Evolutionary conservation across 2,329 filamentous ascomycete species (phyloP), one percentile per base, ranked within the genome.

Genomic region (Colletotrichum musae): DNA sequence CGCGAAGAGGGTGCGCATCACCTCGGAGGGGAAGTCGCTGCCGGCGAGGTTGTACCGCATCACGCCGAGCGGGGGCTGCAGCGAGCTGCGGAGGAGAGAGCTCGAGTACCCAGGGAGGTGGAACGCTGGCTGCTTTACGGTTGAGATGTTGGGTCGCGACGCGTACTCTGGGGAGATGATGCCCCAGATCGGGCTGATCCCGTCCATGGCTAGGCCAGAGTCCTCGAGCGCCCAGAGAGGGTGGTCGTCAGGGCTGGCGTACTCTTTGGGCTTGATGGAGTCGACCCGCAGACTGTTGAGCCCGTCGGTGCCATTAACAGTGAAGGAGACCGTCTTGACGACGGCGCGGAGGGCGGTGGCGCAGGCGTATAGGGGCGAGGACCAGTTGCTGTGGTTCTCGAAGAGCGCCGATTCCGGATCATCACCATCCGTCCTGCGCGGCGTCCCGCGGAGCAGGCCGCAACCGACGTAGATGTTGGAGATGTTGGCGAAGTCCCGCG

Each of bases 271-370:
- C 15, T 63, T 59, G 9, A 86, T 73, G 10, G 74, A 72, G 2
- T 72, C 71, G 2, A 86, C 75, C 2, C 71, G 71, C 0, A 86
- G 73, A 2, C 75, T 75, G 10, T 74, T 72, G 0, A 86, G 68
- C 6, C 73, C 76, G 5, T 39, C 64, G 0, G 81, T 83, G 3
- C 80, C 80, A 69, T 86, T 86, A 71, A 76, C 79, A 2, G 73
- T 70, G 69, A 87, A 85, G 0, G 74, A 74, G 6, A 84, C 82
- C 0, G 80, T 82, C 70, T 86, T 86, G 64, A 87, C 77, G 1
- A 77, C 80, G 3, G 84, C 84, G 57, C 80, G 80, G 4, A 81
- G 70, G 0, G 81, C 74, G 0, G 78, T 80, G 1, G 83, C 82
- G 70, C 85, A 87, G 0, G 77, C 76, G 66, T 85, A 85, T 0